Evolutionary conservation across 2,329 filamentous ascomycete species (phyloP).

Genomic region (Penicillium sp.): DNA sequence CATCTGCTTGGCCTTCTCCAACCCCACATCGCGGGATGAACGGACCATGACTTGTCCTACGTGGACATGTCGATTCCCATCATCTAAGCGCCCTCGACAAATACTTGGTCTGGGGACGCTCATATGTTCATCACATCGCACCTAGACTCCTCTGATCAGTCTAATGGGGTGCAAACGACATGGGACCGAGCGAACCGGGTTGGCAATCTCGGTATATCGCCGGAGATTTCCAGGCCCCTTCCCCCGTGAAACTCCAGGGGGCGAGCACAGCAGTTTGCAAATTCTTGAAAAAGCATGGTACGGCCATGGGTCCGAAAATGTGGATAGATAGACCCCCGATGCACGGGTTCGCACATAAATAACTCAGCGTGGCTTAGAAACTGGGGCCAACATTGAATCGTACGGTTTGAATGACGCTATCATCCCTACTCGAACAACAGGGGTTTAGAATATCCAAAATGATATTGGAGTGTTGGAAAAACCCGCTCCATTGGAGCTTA

Average conservation of each 20-base stretch:
- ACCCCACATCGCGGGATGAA: constrained; percentile 5
- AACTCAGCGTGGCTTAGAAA: background rate
- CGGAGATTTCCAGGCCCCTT: background rate
- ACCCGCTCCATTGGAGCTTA: background rate
- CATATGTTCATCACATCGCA: background rate
- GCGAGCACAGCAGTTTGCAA: background rate
- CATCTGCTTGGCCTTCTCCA: background rate
- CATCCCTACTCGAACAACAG: background rate
- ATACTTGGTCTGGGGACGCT: background rate
- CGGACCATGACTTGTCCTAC: constrained; percentile 3
- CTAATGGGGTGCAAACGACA: background rate
- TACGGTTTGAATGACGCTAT: background rate
- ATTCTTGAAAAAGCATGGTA: background rate
- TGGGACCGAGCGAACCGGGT: background rate
- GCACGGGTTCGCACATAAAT: background rate
- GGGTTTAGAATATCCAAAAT: background rate
- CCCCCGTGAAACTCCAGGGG: background rate
- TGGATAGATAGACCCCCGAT: background rate
- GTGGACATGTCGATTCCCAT: background rate
- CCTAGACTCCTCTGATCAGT: background rate
- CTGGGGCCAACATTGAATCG: background rate
- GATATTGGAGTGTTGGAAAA: background rate
- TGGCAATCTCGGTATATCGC: background rate
- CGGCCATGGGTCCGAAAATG: background rate
- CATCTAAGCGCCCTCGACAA: background rate